These are phyloP conservation scores for Austroboletus rostrupii DNA, from an alignment of 1,284 basidiomycete species.

Conservation along the genomic window DNA sequence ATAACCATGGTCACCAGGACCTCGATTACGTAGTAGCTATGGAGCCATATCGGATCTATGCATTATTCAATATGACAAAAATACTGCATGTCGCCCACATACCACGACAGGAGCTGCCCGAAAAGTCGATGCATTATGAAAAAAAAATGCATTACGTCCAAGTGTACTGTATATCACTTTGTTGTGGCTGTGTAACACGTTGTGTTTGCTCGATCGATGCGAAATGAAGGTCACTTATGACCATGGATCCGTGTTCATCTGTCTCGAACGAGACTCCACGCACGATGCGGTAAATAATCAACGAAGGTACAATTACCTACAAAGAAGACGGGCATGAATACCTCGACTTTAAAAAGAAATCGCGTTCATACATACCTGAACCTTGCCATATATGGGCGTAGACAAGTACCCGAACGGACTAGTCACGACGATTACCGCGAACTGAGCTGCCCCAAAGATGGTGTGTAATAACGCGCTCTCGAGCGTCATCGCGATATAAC, in stretches of 20 bases:
- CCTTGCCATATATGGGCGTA: conserved; percentile 9
- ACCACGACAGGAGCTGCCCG: no score
- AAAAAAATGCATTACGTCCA: no score
- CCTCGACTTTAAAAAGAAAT: no score
- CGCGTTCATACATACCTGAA: conserved; percentile 13
- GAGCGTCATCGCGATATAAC: not conserved
- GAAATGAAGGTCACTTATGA: not conserved
- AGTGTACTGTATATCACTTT: no score
- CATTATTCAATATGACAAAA: no score
- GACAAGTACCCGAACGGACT: conserved; percentile 12
- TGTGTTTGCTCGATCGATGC: not conserved
- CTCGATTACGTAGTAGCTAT: no score
- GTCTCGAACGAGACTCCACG: not conserved
- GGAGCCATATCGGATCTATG: no score
- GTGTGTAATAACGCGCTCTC: conserved; percentile 8
- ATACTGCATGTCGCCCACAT: no score
- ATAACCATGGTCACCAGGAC: no score
- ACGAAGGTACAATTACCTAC: not conserved
- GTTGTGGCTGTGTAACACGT: not conserved
- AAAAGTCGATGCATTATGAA: no score
- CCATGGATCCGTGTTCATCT: not conserved
- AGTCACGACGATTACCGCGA: conserved; percentile 14
- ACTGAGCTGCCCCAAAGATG: conserved; percentile 6
- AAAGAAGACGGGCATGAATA: not conserved
- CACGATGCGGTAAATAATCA: not conserved